A percentile compares a stretch with the other conserved stretches of the same genome.
phyloP scores from a whole-genome alignment of 2,329 filamentous ascomycete genomes.

The Alternaria sp. region DNA sequence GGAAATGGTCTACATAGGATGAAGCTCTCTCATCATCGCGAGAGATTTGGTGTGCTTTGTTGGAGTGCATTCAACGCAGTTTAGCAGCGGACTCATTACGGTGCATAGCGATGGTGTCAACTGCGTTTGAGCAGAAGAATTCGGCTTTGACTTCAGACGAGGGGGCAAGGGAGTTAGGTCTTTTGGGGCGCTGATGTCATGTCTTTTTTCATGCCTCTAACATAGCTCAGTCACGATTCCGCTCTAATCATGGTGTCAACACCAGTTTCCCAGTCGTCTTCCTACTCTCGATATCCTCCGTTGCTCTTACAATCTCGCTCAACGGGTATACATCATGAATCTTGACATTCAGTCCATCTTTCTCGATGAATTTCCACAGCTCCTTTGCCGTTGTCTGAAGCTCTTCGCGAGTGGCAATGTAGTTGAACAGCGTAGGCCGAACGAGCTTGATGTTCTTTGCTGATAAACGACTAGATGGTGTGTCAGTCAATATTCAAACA shows the following conservation, averaged over 20 bases:
- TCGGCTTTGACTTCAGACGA: not conserved
- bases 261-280: slow-evolving; percentile 86
- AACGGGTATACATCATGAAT: slow-evolving; percentile 82
- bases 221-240: not conserved
- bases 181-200: not conserved
- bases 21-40: not conserved
- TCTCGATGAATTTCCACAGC: slow-evolving; percentile 74
- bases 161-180: not conserved
- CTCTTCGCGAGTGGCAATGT: slow-evolving; percentile 67
- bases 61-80: not conserved
- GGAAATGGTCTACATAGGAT: not conserved
- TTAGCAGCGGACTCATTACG: not conserved
- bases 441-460: slow-evolving; percentile 80
- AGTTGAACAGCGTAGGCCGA: slow-evolving; percentile 76
- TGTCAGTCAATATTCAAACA: slow-evolving; percentile 1
- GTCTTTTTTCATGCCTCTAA: not conserved
- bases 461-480: slow-evolving; percentile 59
- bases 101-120: not conserved
- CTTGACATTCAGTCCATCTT: slow-evolving; percentile 73
- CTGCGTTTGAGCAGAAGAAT: not conserved
- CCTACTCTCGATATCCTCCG: slow-evolving; percentile 77
- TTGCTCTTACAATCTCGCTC: slow-evolving; percentile 74
- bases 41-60: not conserved
- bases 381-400: slow-evolving; percentile 74
- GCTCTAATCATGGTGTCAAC: slow-evolving; percentile 64